Evolutionary conservation across 2,329 filamentous ascomycete genomes (phyloP).

Genomic region (Calonectria pteridis): DNA sequence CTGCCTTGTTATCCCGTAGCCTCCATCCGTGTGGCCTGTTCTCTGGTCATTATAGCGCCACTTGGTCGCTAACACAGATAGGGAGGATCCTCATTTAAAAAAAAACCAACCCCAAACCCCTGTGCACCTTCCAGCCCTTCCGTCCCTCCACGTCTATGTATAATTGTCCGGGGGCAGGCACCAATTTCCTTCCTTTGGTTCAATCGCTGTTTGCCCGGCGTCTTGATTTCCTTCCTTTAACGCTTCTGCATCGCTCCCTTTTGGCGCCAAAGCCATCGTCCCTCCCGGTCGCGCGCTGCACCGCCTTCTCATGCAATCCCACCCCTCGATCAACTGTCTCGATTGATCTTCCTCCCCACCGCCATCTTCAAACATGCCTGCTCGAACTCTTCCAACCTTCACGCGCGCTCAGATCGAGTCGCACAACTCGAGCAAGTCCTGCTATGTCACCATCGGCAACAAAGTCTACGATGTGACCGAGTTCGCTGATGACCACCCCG

Average conservation of each 20-base stretch:
- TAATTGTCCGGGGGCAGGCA: slow-evolving; percentile 14
- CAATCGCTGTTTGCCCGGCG: slow-evolving; percentile 24
- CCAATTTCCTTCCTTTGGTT: slow-evolving; percentile 12
- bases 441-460: slow-evolving; percentile 90
- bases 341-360: slow-evolving; percentile 27
- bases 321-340: slow-evolving; percentile 22
- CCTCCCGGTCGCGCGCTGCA: slow-evolving; percentile 25
- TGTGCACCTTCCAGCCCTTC: slow-evolving; percentile 35
- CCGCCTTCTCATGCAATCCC: slow-evolving; percentile 23
- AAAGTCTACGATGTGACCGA: slow-evolving; percentile 97
- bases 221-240: slow-evolving; percentile 2
- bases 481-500: slow-evolving; percentile 91
- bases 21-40: slow-evolving; percentile 42
- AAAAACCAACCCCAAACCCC: slow-evolving; percentile 41
- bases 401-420: slow-evolving; percentile 83
- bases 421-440: slow-evolving; percentile 85
- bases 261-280: slow-evolving; percentile 11
- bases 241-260: background rate
- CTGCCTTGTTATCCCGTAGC: slow-evolving; percentile 25
- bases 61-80: slow-evolving; percentile 41
- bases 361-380: slow-evolving; percentile 71
- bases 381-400: slow-evolving; percentile 85
- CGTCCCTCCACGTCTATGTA: slow-evolving; percentile 22
- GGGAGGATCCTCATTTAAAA: slow-evolving; percentile 49
- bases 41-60: slow-evolving; percentile 45